Conservation (phyloP, 768 basidiomycete genomes). For the Russula sp. region DNA sequence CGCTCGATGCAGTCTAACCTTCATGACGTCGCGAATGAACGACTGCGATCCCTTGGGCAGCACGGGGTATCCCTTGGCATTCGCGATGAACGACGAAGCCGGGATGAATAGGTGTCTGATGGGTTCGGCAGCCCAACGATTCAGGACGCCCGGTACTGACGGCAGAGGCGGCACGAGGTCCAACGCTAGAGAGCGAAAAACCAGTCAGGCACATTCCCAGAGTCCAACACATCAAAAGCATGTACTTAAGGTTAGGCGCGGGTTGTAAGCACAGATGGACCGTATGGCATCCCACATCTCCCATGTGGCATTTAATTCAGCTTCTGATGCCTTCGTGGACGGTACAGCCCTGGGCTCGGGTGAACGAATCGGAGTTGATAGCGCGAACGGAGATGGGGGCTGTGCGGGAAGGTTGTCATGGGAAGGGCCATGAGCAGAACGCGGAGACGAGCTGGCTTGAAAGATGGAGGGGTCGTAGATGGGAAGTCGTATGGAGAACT, state of each 20-base stretch:
- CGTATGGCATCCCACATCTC: slow-evolving; percentile 98
- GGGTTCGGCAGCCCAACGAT: slow-evolving; percentile 91
- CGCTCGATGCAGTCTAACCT: slow-evolving; percentile 42
- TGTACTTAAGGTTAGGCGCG: slow-evolving; percentile 66
- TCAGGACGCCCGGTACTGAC: slow-evolving; percentile 63
- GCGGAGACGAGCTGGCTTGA: slow-evolving; percentile 34
- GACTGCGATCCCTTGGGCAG: slow-evolving; percentile 88
- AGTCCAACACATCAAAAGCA: slow-evolving; percentile 15
- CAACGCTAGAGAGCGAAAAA: slow-evolving; percentile 52
- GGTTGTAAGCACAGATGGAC: slow-evolving; percentile 80
- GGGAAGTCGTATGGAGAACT: slow-evolving; percentile 77
- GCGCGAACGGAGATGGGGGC: slow-evolving; percentile 22
- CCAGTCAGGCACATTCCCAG: slow-evolving; percentile 14
- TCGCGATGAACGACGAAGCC: slow-evolving; percentile 87
- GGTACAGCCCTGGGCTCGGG: slow-evolving; percentile 27
- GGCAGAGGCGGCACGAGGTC: slow-evolving; percentile 90
- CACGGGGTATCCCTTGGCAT: slow-evolving; percentile 95
- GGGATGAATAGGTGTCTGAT: slow-evolving; percentile 87
- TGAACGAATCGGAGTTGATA: slow-evolving; percentile 25
- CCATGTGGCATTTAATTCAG: slow-evolving; percentile 75
- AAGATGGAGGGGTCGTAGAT: slow-evolving; percentile 71
- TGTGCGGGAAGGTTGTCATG: neutral
- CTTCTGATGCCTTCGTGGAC: slow-evolving; percentile 40
- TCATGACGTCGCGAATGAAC: slow-evolving; percentile 87
- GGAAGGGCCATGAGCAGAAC: neutral